Percentiles rank a stretch among this genome's conserved stretches.
These are phyloP conservation scores for Erythrobasidium hasegawianum DNA, from an alignment of 1,284 basidiomycete species.

Conservation along the genomic window DNA sequence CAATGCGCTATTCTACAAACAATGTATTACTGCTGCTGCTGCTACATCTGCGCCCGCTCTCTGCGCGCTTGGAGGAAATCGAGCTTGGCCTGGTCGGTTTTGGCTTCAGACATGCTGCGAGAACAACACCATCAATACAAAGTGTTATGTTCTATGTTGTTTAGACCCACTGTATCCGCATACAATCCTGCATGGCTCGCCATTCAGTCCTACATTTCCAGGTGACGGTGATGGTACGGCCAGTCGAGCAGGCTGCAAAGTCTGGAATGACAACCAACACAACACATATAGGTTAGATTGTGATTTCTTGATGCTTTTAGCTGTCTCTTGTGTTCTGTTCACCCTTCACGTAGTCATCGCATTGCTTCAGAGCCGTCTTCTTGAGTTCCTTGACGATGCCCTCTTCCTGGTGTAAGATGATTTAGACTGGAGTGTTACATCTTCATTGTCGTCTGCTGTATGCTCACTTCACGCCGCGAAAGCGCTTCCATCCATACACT, in stretches of 20 bases:
- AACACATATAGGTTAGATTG: no score
- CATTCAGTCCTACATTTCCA: slow-evolving; percentile 42
- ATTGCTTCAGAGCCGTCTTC: slow-evolving; percentile 39
- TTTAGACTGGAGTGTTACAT: no score
- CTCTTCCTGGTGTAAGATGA: slow-evolving; percentile 41
- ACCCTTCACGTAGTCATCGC: slow-evolving; percentile 40
- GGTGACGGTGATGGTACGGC: slow-evolving; percentile 42
- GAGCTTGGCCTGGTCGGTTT: slow-evolving; percentile 40
- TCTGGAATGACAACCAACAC: no score
- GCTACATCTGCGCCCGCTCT: background rate
- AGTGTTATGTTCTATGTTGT: no score
- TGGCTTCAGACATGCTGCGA: slow-evolving; percentile 42
- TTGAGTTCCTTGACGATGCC: slow-evolving; percentile 40
- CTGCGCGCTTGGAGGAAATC: slow-evolving; percentile 32
- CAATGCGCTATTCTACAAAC: no score
- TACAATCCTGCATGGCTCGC: slow-evolving; percentile 43
- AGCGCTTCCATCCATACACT: slow-evolving; percentile 17
- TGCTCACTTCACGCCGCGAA: slow-evolving; percentile 33
- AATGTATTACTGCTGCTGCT: no score
- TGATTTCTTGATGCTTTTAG: no score
- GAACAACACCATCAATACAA: background rate
- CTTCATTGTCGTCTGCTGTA: background rate
- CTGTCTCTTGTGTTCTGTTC: no score
- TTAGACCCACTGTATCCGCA: slow-evolving; percentile 41
- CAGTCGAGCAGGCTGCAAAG: slow-evolving; percentile 42